Evolutionary conservation across 805 yeast species (phyloP), one percentile per base, ranked within the genome.

Genomic region (Saturnispora mendoncae): DNA sequence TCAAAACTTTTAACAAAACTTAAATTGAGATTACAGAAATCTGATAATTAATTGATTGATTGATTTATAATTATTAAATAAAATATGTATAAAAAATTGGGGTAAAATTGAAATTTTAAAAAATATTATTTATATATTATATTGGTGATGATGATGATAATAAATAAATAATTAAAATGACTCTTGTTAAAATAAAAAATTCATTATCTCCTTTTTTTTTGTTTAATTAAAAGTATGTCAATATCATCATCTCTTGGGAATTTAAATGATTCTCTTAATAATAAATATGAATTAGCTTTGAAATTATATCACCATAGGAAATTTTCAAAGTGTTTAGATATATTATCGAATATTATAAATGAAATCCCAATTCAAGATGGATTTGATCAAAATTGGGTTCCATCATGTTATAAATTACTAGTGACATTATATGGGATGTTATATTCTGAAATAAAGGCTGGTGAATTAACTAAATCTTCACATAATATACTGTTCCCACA

Each of bases 1-100:
- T 30, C 44, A 27, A 33, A 36, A 25, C 27, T 53, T 27, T 43
- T 49, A 4, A 42, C 43, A 14, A 41, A 36, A 18, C 35, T 50
- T 13, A 36, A 29, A 27, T 20, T 5, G 13, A 26, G 39, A 18
- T n/a, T 36, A 12, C 29, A 26, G 17, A 12, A 18, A 17, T 4
- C 6, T 9, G 29, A 13, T 5, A n/a, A 27, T 6, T 7, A 13
- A 13, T 9, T 9, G 29, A 27, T 7, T 5, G 5, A 27, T 9
- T 27, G 14, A n/a, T 7, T 13, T 13, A 27, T 27, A n/a, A n/a
- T n/a, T n/a, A n/a, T n/a, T n/a, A n/a, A n/a, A n/a, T n/a, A n/a
- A n/a, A n/a, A n/a, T n/a, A n/a, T n/a, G n/a, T n/a, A n/a, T n/a
- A n/a, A n/a, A n/a, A 7, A 23, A 10, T 10, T 23, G 26, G 26